Base-by-base conservation (phyloP, 2,329 filamentous ascomycete genomes). In the Phyllosticta citriasiana region DNA sequence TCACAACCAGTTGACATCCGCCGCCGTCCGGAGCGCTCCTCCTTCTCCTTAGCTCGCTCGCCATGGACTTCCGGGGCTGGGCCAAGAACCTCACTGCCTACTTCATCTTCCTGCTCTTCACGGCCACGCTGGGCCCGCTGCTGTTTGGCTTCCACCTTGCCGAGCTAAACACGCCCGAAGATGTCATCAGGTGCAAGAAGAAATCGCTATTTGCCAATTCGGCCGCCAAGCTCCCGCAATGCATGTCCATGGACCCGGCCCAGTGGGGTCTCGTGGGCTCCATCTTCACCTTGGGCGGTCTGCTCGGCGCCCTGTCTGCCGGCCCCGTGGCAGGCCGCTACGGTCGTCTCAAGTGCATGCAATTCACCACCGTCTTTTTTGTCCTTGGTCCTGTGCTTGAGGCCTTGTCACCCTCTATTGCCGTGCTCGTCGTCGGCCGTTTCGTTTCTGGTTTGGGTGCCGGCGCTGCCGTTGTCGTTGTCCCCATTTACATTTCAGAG, bases 91-190 rank as follows among this genome's bases (percentile, higher is more conserved):
- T 91, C 60, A 94, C 90, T 40, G 79, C 84, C 4, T 96, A 91
- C 74, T 84, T 97, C 67, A 71, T 94, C 69, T 84, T 90, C 70
- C 77, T 94, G 55, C 82, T 97, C 60, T 76, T 85, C 63, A 80
- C 92, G 63, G 84, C 89, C 53, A 95, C 91, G 0, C 77, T 97
- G 19, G 94, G 93, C 0, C 91, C 94, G 1, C 82, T 97, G 53
- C 91, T 97, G 69, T 99, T 97, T 72, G 94, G 94, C 64, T 97
- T 90, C 75, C 93, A 97, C 75, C 76, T 97, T 72, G 89, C 91
- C 67, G 94, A 97, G 74, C 84, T 99, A 65, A 99, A 99, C 73
- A 91, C 93, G 8, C 94, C 94, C 8, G 88, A 97, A 81, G 88
- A 92, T 79, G 90, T 95, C 69, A 88, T 99, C 68, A 95, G 89